Base-by-base conservation (phyloP, 78 protist genomes). In the Speleostelium caveatum region DNA sequence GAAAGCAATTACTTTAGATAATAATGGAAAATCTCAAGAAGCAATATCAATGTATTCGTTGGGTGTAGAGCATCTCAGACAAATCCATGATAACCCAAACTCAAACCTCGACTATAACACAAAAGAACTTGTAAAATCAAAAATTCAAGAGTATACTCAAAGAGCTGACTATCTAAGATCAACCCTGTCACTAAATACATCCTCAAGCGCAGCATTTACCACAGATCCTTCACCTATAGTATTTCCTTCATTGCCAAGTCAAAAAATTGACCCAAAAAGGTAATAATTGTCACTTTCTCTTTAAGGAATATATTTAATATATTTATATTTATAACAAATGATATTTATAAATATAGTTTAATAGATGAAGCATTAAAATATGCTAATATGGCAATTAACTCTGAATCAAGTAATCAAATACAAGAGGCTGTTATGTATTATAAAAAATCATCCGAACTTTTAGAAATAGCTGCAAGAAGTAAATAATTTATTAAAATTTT, bases 11-110 rank as follows among this genome's bases (percentile, higher is more conserved):
- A 19, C 63, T 35, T 49, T 83, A 16, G 91, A 83, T 42, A 83
- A 53, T 60, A 39, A 36, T 32, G 65, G 74, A 3, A 83, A 71
- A 69, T 10, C 33, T 21, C 91, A 83, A 69, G 91, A 83, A 41
- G 77, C 91, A 10, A 59, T 83, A n/a, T 83, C 91, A 28, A 69
- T 83, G 79, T 83, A 83, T 69, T 26, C 62, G 2, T 32, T 83
- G 55, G 91, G 79, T 30, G 69, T 83, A 10, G 91, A 83, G 2
- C 91, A 83, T 32, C 59, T 83, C 21, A 53, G 73, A 59, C 91
- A 83, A 58, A 72, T 59, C 3, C 10, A 32, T 10, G 79, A 73
- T 53, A 24, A 10, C 49, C 19, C 22, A 16, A 26, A 28, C 12
- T 63, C 33, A 3, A 51, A 22, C 14, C 16, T 38, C 12, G 91